These are phyloP conservation scores for Balakata baccata DNA, from an alignment of 345 rosid species.

Conservation along the genomic window DNA sequence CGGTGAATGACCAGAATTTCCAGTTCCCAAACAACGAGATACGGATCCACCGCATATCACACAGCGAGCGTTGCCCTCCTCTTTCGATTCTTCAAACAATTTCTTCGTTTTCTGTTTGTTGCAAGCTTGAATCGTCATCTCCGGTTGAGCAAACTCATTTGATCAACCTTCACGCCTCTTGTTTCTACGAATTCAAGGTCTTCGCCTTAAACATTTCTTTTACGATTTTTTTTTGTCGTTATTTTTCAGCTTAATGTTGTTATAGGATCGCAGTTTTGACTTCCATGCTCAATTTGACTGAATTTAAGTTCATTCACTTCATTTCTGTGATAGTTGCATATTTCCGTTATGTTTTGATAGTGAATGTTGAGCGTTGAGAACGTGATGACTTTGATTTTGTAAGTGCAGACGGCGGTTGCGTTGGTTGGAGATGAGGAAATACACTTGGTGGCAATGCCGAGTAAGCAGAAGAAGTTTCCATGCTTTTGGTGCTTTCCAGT, in stretches of 20 bases:
- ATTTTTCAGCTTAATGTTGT: neutral
- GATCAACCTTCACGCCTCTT: slow-evolving; percentile 81
- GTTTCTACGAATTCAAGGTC: slow-evolving; percentile 89
- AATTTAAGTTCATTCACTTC: neutral
- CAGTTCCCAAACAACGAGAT: slow-evolving; percentile 88
- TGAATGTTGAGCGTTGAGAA: neutral
- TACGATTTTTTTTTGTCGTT: neutral
- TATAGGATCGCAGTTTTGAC: neutral
- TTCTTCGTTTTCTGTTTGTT: slow-evolving; percentile 73
- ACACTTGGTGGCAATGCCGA: slow-evolving; percentile 98
- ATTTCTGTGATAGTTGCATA: neutral
- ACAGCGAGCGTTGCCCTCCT: slow-evolving; percentile 87
- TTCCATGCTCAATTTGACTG: neutral
- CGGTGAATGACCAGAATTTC: slow-evolving; percentile 49
- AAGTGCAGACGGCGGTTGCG: slow-evolving; percentile 75
- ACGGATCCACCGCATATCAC: slow-evolving; percentile 73
- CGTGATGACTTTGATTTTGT: slow-evolving; percentile 10
- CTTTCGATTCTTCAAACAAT: slow-evolving; percentile 83
- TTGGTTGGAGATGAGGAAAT: slow-evolving; percentile 78
- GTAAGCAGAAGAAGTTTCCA: slow-evolving; percentile 95
- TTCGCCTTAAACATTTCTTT: neutral
- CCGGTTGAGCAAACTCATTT: slow-evolving; percentile 54
- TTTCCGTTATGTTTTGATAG: neutral
- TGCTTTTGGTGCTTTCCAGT: slow-evolving; percentile 95
- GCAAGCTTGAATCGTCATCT: slow-evolving; percentile 82